Percentiles rank a stretch among this genome's conserved stretches.
Conservation (phyloP, 2,329 filamentous ascomycete genomes). For the Pleurostoma richardsiae region DNA sequence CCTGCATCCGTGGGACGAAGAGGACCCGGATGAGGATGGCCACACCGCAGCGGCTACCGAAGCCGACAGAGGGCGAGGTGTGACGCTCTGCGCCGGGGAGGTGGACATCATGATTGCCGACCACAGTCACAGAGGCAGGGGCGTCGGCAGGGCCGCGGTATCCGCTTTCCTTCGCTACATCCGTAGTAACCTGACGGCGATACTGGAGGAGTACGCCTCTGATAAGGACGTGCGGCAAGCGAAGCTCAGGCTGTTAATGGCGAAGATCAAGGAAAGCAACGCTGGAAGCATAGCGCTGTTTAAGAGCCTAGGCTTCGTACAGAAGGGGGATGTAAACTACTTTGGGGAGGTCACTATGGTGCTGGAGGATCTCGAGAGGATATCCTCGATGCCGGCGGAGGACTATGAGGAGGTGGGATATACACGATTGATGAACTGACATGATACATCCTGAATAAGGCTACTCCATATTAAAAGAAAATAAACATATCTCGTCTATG, state of each 20-base stretch:
- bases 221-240: not conserved
- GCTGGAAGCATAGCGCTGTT: constrained; percentile 46
- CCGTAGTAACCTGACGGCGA: constrained; percentile 37
- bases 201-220: constrained; percentile 51
- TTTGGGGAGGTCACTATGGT: constrained; percentile 55
- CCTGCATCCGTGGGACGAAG: constrained; percentile 54
- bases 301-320: constrained; percentile 42
- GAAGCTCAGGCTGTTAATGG: constrained; percentile 22
- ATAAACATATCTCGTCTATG: no score
- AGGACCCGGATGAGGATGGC: constrained; percentile 30
- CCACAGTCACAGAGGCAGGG: constrained; percentile 49
- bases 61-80: not conserved
- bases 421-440: constrained; percentile 5
- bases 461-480: no score
- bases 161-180: constrained; percentile 68
- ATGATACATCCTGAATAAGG: no score
- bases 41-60: constrained; percentile 13
- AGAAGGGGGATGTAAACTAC: constrained; percentile 50
- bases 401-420: constrained; percentile 17
- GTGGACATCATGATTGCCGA: constrained; percentile 83
- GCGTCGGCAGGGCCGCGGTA: constrained; percentile 62
- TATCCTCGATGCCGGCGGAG: constrained; percentile 7
- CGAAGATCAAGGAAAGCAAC: constrained; percentile 51
- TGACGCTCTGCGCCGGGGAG: constrained; percentile 53
- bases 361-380: constrained; percentile 21